These are phyloP conservation scores for Porcisia deanei DNA, from an alignment of 208 protist species.

Conservation along the genomic window DNA sequence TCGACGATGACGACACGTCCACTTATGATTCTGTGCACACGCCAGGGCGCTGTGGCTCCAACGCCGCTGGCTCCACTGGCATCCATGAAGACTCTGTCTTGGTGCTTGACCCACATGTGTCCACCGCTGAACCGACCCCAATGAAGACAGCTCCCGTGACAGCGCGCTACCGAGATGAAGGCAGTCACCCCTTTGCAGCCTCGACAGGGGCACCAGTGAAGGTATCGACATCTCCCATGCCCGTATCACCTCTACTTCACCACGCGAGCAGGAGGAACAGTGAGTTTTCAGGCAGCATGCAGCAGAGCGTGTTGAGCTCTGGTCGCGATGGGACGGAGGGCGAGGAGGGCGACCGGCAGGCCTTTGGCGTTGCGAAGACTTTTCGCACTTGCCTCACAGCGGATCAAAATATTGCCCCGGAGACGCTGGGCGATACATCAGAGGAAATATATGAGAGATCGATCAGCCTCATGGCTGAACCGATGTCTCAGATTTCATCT, in stretches of 20 bases:
- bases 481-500: slow-evolving; percentile 4
- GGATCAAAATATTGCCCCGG: slow-evolving; percentile 1
- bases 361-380: too few species aligned
- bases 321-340: too few species aligned
- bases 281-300: neutral
- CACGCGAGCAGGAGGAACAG: neutral
- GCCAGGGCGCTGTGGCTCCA: slow-evolving; percentile 3
- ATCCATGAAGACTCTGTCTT: slow-evolving; percentile 19
- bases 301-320: neutral
- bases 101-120: slow-evolving; percentile 29
- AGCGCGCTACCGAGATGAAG: slow-evolving; percentile 32
- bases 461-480: neutral
- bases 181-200: slow-evolving; percentile 2
- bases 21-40: slow-evolving; percentile 1
- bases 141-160: slow-evolving; percentile 32
- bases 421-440: neutral
- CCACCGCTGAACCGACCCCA: slow-evolving; percentile 47
- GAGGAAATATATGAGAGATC: neutral
- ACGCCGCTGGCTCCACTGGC: slow-evolving; percentile 4
- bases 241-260: neutral
- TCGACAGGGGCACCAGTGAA: neutral
- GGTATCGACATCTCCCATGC: neutral
- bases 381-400: neutral
- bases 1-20: neutral
- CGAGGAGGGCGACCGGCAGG: neutral